Base-by-base conservation (phyloP, 1,139 yeast species). In the Hanseniaspora sp. region DNA sequence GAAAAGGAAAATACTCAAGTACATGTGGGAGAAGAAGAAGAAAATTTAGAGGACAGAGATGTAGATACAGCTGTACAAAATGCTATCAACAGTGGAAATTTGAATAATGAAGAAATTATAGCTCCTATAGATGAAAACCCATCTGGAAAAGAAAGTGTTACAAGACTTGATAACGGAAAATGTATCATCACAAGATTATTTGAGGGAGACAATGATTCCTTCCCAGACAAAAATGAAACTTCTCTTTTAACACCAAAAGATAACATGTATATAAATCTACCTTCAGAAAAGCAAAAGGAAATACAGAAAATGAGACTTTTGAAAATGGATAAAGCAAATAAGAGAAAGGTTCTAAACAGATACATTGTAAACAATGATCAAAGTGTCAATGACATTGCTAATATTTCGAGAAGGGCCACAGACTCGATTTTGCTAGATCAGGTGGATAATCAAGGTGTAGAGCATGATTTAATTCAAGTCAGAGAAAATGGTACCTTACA, bases 321-420 rank as follows among this genome's bases (percentile, higher is more conserved):
- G 18, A 51, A 51, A 15, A 51, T 51, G 44, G 42, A 30, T 5
- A 35, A 44, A 3, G 37, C 15, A 29, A 15, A 38, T 15, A 31
- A 31, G 12, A 31, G 38, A 18, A 38, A 38, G 23, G 29, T 35
- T 30, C 12, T 38, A 5, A 5, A 8, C 1, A 15, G 44, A 18
- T 51, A 38, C 13, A 33, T 51, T 5, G 5, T 5, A 17, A 13
- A 38, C 5, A 51, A 44, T 15, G 54, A 51, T 33, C 15, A 38
- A 1, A 7, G 3, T 5, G 30, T 29, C 7, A 39, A 43, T 44
- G 54, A 51, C 23, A 23, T 44, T 1, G 40, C 54, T 5, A 17
- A 44, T n/a, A 18, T 54, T 5, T 54, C 56, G 0, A 33, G 56
- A 34, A 48, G 56, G 40, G 53, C 56, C 2, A 54, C 56, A 3